These are phyloP conservation scores for Stellera chamaejasme DNA, from an alignment of 345 rosid species.

Conservation along the genomic window DNA sequence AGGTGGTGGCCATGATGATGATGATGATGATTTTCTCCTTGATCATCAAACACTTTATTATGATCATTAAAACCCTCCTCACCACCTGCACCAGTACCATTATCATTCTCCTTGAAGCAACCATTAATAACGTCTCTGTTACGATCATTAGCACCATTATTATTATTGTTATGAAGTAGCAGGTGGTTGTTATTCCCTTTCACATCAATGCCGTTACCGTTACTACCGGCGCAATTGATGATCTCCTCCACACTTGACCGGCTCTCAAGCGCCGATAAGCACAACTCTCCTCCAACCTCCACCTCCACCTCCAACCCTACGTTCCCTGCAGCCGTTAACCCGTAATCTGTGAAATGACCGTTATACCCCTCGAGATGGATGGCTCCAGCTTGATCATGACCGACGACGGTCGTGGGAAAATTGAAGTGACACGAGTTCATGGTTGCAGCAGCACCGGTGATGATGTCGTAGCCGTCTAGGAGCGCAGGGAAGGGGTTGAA, in stretches of 20 bases:
- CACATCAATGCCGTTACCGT: conserved; percentile 20
- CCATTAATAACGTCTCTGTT: conserved; percentile 1
- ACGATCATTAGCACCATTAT: background rate
- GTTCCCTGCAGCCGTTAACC: conserved; percentile 27
- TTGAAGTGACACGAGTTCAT: conserved; percentile 16
- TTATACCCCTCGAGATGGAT: conserved; percentile 19
- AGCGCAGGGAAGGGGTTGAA: conserved; percentile 33
- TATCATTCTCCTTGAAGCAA: conserved; percentile 35
- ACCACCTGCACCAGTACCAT: conserved; percentile 24
- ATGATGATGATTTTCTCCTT: conserved; percentile 35
- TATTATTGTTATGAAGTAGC: conserved; percentile 9
- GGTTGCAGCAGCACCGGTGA: conserved; percentile 17
- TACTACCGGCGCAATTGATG: conserved; percentile 1
- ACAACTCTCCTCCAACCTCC: conserved; percentile 39
- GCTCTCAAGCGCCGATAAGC: conserved; percentile 43
- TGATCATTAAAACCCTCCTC: conserved; percentile 25
- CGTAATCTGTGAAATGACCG: conserved; percentile 22
- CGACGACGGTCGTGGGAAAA: conserved; percentile 21
- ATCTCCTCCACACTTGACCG: conserved; percentile 19
- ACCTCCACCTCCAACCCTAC: conserved; percentile 20
- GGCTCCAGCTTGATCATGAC: conserved; percentile 20
- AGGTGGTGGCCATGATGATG: conserved; percentile 12
- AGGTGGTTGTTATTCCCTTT: conserved; percentile 35
- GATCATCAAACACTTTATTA: conserved; percentile 25
- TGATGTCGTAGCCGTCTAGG: conserved; percentile 24